Conservation (phyloP, 1,284 basidiomycete species). For the Tranzscheliella williamsii region DNA sequence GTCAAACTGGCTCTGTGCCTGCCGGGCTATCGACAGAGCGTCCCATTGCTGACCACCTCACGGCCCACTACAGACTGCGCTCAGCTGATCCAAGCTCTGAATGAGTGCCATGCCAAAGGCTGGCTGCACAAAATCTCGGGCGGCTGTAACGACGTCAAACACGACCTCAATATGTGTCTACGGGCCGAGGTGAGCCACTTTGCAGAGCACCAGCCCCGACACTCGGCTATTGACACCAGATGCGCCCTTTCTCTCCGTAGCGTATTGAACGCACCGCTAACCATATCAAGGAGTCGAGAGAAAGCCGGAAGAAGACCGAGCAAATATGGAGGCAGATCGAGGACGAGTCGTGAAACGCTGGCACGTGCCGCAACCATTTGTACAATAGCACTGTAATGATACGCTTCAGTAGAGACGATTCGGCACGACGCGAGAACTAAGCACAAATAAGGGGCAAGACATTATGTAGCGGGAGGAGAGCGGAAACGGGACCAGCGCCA, state of each 20-base stretch:
- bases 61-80: slow-evolving; percentile 28
- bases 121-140: slow-evolving; percentile 41
- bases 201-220: too few species aligned
- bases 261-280: slow-evolving; percentile 27
- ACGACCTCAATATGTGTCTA: slow-evolving; percentile 46
- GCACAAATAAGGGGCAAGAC: too few species aligned
- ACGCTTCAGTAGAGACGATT: too few species aligned
- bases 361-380: background rate
- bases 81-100: slow-evolving; percentile 36
- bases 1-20: background rate
- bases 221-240: too few species aligned
- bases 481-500: too few species aligned
- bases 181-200: slow-evolving; percentile 42
- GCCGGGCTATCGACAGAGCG: background rate
- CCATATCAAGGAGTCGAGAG: slow-evolving; percentile 22
- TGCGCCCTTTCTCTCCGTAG: slow-evolving; percentile 6
- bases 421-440: too few species aligned
- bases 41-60: background rate
- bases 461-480: too few species aligned
- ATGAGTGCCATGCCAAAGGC: slow-evolving; percentile 41
- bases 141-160: slow-evolving; percentile 46
- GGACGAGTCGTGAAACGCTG: slow-evolving; percentile 16
- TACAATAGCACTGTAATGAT: background rate
- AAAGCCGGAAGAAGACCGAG: slow-evolving; percentile 35
- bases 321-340: slow-evolving; percentile 42